These are phyloP conservation scores for Clavispora asparagi DNA, from an alignment of 805 yeast species.

Conservation along the genomic window DNA sequence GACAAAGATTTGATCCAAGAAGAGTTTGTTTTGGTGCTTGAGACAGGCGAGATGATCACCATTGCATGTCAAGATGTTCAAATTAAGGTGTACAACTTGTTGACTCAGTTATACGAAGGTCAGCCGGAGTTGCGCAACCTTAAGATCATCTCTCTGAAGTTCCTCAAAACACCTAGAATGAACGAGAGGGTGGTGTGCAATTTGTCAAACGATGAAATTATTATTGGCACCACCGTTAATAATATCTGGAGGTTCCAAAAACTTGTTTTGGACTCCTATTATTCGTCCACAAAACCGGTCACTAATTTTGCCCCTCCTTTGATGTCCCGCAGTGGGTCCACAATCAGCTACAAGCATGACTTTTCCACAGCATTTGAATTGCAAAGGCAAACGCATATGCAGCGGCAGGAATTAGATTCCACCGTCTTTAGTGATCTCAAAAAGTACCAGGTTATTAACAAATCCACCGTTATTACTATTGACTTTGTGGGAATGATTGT, in stretches of 20 bases:
- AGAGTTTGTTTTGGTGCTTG: constrained; percentile 51
- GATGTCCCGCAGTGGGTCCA: constrained; percentile 9
- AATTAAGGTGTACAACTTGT: constrained; percentile 23
- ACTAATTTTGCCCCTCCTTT: constrained; percentile 13
- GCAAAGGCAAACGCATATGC: constrained; percentile 1
- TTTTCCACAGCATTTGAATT: constrained; percentile 3
- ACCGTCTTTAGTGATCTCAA: background rate
- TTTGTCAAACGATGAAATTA: constrained; percentile 43
- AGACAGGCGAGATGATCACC: constrained; percentile 45
- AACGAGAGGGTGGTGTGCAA: constrained; percentile 64
- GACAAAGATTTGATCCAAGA: constrained; percentile 24
- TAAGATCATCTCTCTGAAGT: constrained; percentile 47
- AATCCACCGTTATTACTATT: constrained; percentile 45
- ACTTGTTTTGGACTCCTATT: constrained; percentile 20
- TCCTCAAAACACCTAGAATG: constrained; percentile 65
- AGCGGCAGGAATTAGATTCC: background rate
- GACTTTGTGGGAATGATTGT: constrained; percentile 74
- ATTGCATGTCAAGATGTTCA: constrained; percentile 48
- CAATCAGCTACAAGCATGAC: background rate
- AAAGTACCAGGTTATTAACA: constrained; percentile 18
- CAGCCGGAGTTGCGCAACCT: constrained; percentile 3
- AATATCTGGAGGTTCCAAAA: constrained; percentile 59
- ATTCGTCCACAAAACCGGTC: background rate
- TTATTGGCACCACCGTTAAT: constrained; percentile 61
- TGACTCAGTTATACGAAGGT: constrained; percentile 16